Base-by-base conservation (phyloP, 768 basidiomycete genomes). In the Phlebiopsis gigantea region DNA sequence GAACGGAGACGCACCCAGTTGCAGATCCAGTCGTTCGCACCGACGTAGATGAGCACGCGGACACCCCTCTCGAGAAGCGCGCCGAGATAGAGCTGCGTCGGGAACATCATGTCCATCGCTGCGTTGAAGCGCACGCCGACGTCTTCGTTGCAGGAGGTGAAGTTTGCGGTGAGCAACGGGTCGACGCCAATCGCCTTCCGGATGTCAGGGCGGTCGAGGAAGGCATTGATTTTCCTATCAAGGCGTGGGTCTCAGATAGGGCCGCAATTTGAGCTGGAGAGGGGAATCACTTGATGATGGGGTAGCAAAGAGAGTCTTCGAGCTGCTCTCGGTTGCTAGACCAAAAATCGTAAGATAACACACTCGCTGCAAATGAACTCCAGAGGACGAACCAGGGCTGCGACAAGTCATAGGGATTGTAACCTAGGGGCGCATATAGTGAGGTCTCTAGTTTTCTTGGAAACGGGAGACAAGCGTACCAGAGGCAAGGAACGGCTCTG, bases 391-490 rank as follows among this genome's bases (percentile, higher is more conserved):
- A 55, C 54, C 54, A 55, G 17, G 17, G n/a, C 34, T 79, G 78
- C 64, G 79, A 85, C 48, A 92, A 78, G 63, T 92, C 88, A 65
- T 92, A 90, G 1, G 79, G 80, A 65, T 84, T 85, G 24, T 61
- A 55, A 25, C 68, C 71, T 70, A 14, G 76, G 76, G 34, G 12
- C 8, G 2, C 2, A 39, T 10, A 12, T 39, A 10, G 17, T 3
- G 4, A 39, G 34, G 17, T 17, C 8, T 39, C 34, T 42, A 21
- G 8, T 7, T 76, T n/a, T n/a, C n/a, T n/a, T n/a, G n/a, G 75
- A 52, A 5, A 21, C 30, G 46, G 25, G 30, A 24, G 29, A 44
- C 24, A 39, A 17, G 29, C 60, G 22, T 60, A 76, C 73, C 75
- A 1, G 68, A 71, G 5, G 56, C 46, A 12, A 57, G 15, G 59